These are phyloP conservation scores for Boletus barrowsii DNA, from an alignment of 768 basidiomycete genomes.

Conservation along the genomic window DNA sequence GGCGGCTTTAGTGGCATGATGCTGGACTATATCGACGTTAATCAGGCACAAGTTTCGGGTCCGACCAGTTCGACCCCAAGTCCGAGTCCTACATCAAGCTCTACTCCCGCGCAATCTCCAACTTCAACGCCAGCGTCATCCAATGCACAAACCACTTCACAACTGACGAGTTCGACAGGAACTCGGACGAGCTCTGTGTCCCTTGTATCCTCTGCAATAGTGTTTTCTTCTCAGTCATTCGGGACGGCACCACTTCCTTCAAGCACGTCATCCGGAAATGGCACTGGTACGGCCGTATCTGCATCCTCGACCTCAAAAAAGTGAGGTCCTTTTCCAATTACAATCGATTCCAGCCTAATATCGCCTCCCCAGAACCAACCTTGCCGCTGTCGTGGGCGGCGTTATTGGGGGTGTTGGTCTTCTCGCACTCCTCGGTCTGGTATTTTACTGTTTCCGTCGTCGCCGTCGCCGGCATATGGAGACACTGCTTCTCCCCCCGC, in stretches of 20 bases:
- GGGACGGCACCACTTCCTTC: conserved; percentile 11
- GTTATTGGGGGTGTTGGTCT: conserved; percentile 19
- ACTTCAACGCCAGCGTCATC: conserved; percentile 4
- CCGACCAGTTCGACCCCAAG: not conserved
- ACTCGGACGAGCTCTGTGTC: not conserved
- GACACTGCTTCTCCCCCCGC: conserved; percentile 4
- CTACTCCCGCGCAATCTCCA: conserved; percentile 7
- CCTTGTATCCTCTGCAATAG: not conserved
- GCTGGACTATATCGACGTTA: conserved; percentile 27
- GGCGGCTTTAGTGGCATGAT: conserved; percentile 28
- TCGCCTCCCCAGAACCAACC: conserved; percentile 5
- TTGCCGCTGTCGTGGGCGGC: conserved; percentile 17
- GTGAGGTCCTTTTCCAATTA: conserved; percentile 5
- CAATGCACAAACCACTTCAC: not conserved
- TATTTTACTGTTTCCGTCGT: conserved; percentile 9
- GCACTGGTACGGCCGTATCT: not conserved
- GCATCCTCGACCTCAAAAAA: conserved; percentile 3
- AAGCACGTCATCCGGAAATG: conserved; percentile 9
- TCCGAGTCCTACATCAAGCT: not conserved
- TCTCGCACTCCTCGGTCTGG: conserved; percentile 14
- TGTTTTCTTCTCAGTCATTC: conserved; percentile 2
- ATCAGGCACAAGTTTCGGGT: conserved; percentile 16
- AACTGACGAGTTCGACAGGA: not conserved
- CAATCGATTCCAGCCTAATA: not conserved
- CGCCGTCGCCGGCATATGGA: conserved; percentile 8